Evolutionary conservation across 352 stramenopile species (phyloP), one percentile per base, ranked within the genome.

Genomic region (Lagenidium giganteum): DNA sequence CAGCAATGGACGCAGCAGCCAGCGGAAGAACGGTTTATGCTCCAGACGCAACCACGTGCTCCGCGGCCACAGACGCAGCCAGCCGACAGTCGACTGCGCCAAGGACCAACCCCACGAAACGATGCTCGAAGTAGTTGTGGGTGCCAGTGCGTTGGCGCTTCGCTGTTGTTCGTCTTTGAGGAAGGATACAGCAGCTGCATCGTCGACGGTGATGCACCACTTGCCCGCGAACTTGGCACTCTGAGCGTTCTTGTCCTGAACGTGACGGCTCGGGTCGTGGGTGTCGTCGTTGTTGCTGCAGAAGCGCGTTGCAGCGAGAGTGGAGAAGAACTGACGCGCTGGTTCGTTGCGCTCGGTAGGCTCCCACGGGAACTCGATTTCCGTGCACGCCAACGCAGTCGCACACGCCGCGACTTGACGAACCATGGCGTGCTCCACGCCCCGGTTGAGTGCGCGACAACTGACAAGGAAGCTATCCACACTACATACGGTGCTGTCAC

Each of bases 381-480:
- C 35, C 34, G 34, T 34, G 4, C 49, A 45, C 13, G 36, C 37
- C 18, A 20, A 23, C 16, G 28, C 42, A 5, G 25, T 13, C 30
- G 71, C 70, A 1, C 69, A 28, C 39, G 70, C 63, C 11, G 70
- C 56, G 3, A 85, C 53, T 57, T 54, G 64, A 35, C 66, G 58
- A 25, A 81, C 28, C 70, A 87, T 80, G 14, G 71, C 68, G 41
- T 90, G 74, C 36, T 90, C 74, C 9, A 86, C 70, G 17, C 74
- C 71, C 5, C 77, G 71, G 32, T 90, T 87, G 8, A 90, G 44
- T 3, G 70, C 61, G 14, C 78, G 70, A 44, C 78, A 90, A 49
- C 78, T 90, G 20, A 87, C 67, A 20, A 90, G 41, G 34, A 87
- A 81, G 45, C 71, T 82, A 35, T 83, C 61, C 1, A 86, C 58